These are phyloP conservation scores for Aspergillus eucalypticola DNA, from an alignment of 2,329 filamentous ascomycete species.

Conservation along the genomic window DNA sequence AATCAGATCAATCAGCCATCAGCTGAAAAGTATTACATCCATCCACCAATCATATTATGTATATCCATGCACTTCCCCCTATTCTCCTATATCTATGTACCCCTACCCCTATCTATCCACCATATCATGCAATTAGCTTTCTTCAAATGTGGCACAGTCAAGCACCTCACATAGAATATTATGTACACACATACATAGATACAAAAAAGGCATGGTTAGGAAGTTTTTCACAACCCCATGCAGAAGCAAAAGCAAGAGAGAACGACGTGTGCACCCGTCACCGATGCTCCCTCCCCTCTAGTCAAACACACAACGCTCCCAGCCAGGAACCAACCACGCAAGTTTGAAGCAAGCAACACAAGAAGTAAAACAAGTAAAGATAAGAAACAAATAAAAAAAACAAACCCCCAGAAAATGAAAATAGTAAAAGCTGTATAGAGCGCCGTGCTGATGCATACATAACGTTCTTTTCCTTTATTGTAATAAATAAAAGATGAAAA, in stretches of 20 bases:
- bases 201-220: neutral
- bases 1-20: no score
- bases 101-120: no score
- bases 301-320: slow-evolving; percentile 9
- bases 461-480: slow-evolving; percentile 4
- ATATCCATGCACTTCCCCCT: no score
- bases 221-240: neutral
- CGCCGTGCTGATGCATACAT: slow-evolving; percentile 23
- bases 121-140: neutral
- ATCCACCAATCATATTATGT: no score
- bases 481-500: neutral
- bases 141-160: neutral
- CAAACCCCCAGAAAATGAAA: neutral
- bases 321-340: neutral
- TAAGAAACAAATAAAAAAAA: slow-evolving; percentile 3
- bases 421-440: slow-evolving; percentile 11
- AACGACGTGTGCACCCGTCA: neutral
- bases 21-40: no score
- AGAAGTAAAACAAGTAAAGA: neutral
- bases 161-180: slow-evolving; percentile 8
- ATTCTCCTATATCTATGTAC: no score
- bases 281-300: slow-evolving; percentile 1
- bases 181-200: slow-evolving; percentile 16
- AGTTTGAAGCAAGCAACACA: neutral
- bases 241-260: neutral